Conservation (phyloP, 371 early-diverging fungal species). For the Hamiltosporidium magnivora region DNA sequence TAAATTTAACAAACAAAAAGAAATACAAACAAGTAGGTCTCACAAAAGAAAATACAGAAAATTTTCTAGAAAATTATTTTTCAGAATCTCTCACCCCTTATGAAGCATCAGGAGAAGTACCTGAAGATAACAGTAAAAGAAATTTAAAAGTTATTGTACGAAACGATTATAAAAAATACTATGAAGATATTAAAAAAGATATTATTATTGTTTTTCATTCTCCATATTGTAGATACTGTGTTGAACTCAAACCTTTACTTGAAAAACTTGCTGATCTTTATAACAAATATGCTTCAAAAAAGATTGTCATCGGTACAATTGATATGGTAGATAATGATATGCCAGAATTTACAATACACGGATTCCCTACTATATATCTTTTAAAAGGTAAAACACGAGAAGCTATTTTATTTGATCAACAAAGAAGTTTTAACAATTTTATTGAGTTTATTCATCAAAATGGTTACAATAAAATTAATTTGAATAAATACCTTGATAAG, state of each 20-base stretch:
- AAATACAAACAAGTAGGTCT: slow-evolving; percentile 27
- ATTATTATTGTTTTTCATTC: slow-evolving; percentile 29
- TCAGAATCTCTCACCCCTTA: slow-evolving; percentile 9
- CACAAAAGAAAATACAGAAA: slow-evolving; percentile 5
- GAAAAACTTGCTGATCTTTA: slow-evolving; percentile 16
- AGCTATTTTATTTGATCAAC: neutral
- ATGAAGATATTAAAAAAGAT: slow-evolving; percentile 15
- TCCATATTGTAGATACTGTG: slow-evolving; percentile 30
- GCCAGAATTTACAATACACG: slow-evolving; percentile 16
- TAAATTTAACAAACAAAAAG: slow-evolving; percentile 17
- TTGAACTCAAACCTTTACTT: slow-evolving; percentile 26
- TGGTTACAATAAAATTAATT: too few species aligned
- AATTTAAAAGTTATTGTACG: slow-evolving; percentile 29
- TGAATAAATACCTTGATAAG: too few species aligned
- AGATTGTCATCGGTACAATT: slow-evolving; percentile 21
- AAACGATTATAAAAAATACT: slow-evolving; percentile 4
- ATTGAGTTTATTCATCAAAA: too few species aligned
- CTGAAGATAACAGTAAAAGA: slow-evolving; percentile 27
- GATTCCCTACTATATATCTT: slow-evolving; percentile 30
- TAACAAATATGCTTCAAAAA: slow-evolving; percentile 3
- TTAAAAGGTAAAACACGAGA: slow-evolving; percentile 22
- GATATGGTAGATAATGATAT: slow-evolving; percentile 36
- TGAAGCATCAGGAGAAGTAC: slow-evolving; percentile 15
- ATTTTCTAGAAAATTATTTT: slow-evolving; percentile 17
- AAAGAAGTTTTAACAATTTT: too few species aligned